These are phyloP conservation scores for Aspergillus novofumigatus DNA, from an alignment of 2,329 filamentous ascomycete species.

Conservation along the genomic window DNA sequence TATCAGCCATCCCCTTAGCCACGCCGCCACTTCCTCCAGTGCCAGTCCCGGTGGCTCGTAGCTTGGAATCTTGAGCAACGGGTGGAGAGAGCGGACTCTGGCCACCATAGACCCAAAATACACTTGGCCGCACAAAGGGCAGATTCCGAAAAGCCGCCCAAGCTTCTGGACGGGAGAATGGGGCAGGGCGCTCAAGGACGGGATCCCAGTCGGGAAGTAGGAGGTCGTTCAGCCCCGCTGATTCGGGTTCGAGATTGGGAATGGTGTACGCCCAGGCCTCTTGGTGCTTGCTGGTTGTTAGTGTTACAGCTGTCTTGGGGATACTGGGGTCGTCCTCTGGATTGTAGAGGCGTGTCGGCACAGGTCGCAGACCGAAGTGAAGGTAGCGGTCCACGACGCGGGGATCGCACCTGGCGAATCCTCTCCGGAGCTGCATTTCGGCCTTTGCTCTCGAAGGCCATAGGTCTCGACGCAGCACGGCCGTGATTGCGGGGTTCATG, in stretches of 20 bases:
- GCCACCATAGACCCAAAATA: slow-evolving; percentile 20
- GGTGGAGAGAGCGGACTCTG: slow-evolving; percentile 14
- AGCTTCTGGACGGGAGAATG: slow-evolving; percentile 16
- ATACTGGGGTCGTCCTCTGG: slow-evolving; percentile 3
- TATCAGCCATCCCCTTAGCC: slow-evolving; percentile 14
- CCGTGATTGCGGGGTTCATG: slow-evolving; percentile 5
- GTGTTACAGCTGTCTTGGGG: slow-evolving; percentile 9
- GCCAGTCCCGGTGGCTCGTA: slow-evolving; percentile 16
- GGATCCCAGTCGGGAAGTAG: slow-evolving; percentile 15
- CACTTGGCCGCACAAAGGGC: slow-evolving; percentile 19
- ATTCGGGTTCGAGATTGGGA: slow-evolving; percentile 12
- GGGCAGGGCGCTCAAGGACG: slow-evolving; percentile 5
- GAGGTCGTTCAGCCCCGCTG: slow-evolving; percentile 6
- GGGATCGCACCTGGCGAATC: background rate
- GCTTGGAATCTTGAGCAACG: slow-evolving; percentile 13
- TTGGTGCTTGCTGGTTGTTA: slow-evolving; percentile 18
- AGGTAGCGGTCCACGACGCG: background rate
- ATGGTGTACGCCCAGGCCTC: slow-evolving; percentile 8
- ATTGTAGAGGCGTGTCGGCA: slow-evolving; percentile 15
- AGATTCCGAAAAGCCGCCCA: slow-evolving; percentile 13
- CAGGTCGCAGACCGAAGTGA: background rate
- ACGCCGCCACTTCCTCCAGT: slow-evolving; percentile 22
- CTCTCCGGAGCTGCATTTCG: background rate
- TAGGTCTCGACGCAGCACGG: slow-evolving; percentile 5
- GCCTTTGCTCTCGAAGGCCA: slow-evolving; percentile 8